phyloP scores from a whole-genome alignment of 2,329 filamentous ascomycete species.

The Tolypocladium amazonense region DNA sequence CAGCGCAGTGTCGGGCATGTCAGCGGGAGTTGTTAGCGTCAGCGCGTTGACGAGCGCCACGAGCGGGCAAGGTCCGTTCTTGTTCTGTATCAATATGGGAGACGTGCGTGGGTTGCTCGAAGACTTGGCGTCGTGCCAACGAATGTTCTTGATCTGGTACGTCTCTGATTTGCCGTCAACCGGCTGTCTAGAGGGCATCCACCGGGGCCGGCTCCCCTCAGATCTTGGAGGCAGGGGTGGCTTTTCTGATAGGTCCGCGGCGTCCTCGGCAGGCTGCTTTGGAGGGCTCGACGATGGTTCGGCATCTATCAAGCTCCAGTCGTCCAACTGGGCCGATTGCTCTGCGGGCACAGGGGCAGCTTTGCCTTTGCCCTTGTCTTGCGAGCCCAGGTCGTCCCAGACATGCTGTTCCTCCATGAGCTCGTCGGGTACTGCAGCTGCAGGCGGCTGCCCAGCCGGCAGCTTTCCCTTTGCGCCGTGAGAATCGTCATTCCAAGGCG shows the following conservation, averaged over 20 bases:
- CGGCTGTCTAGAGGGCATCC: slow-evolving; percentile 29
- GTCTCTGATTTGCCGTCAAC: slow-evolving; percentile 54
- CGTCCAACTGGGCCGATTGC: slow-evolving; percentile 22
- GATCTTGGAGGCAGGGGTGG: slow-evolving; percentile 29
- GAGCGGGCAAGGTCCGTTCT: slow-evolving; percentile 88
- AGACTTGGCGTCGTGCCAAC: slow-evolving; percentile 61
- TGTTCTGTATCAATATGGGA: slow-evolving; percentile 84
- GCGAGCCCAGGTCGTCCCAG: slow-evolving; percentile 36
- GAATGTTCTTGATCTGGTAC: slow-evolving; percentile 87
- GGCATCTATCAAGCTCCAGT: slow-evolving; percentile 42
- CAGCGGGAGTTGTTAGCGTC: slow-evolving; percentile 66
- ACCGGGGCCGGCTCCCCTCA: slow-evolving; percentile 16
- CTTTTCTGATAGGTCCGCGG: slow-evolving; percentile 8
- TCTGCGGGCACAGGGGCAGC: slow-evolving; percentile 11
- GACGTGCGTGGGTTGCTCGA: slow-evolving; percentile 59
- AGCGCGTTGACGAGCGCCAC: slow-evolving; percentile 90
- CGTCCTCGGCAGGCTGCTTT: slow-evolving; percentile 4
- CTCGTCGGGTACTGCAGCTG: slow-evolving; percentile 19
- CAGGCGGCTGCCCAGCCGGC: slow-evolving; percentile 9
- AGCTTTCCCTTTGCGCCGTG: slow-evolving; percentile 13
- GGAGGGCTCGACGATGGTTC: slow-evolving; percentile 17
- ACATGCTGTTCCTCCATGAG: slow-evolving; percentile 32
- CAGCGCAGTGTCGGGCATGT: slow-evolving; percentile 53
- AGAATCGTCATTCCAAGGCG: slow-evolving; percentile 29
- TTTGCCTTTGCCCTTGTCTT: slow-evolving; percentile 31